Conservation (phyloP, 1,284 basidiomycete species). For the Vanrija sp. region DNA sequence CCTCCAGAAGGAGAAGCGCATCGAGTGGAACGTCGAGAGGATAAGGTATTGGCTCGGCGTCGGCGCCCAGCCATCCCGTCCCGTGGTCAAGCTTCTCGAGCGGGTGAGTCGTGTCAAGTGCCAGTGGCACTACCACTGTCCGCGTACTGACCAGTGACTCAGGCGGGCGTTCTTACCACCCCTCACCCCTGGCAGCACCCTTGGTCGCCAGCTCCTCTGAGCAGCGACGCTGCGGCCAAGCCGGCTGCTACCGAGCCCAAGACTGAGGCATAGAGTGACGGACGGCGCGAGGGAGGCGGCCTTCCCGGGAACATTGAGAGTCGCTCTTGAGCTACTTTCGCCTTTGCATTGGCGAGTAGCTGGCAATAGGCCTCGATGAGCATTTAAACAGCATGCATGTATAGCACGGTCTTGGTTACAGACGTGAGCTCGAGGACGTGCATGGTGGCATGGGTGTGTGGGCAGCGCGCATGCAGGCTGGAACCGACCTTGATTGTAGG, state of each 20-base stretch:
- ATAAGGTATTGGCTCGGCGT: conserved; percentile 84
- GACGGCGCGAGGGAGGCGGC: neutral
- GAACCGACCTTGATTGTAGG: too few species aligned
- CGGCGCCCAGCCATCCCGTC: conserved; percentile 76
- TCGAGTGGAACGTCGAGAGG: conserved; percentile 85
- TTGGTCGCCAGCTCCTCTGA: conserved; percentile 22
- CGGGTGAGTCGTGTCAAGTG: conserved; percentile 58
- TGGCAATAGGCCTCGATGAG: too few species aligned
- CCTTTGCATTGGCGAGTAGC: too few species aligned
- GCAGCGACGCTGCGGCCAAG: neutral
- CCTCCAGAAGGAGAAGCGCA: conserved; percentile 59
- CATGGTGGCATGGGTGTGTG: too few species aligned
- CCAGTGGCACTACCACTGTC: neutral
- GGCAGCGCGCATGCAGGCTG: too few species aligned
- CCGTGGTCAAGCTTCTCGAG: conserved; percentile 72
- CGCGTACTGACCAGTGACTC: conserved; percentile 5
- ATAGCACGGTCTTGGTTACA: conserved; percentile 1
- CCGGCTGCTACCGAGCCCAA: neutral
- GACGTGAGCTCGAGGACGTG: too few species aligned
- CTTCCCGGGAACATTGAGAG: neutral
- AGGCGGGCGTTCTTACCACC: conserved; percentile 38
- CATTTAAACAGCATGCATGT: conserved; percentile 8
- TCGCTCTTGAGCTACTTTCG: neutral
- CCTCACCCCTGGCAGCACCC: conserved; percentile 44
- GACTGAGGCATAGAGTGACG: neutral